phyloP scores from a whole-genome alignment of 495 filamentous ascomycete genomes.

The Annulohypoxylon maeteangense region DNA sequence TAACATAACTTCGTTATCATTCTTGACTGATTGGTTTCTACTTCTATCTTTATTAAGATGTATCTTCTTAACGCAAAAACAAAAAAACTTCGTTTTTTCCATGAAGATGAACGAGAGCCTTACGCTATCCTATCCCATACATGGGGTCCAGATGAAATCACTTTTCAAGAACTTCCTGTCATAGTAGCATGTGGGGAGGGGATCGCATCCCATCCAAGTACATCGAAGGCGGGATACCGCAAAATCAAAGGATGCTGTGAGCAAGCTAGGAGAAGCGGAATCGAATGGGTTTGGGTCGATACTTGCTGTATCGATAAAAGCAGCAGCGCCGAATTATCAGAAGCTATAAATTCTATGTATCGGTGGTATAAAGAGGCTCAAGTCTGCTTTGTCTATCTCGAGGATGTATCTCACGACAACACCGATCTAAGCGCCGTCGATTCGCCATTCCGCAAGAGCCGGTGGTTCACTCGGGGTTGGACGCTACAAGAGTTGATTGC shows the following conservation, averaged over 20 bases:
- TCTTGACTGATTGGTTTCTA: not conserved
- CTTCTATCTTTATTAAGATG: not conserved
- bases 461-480: not conserved
- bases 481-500: constrained; percentile 1
- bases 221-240: not conserved
- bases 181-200: not conserved
- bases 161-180: not conserved
- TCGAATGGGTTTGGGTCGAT: not conserved
- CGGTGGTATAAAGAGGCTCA: not conserved
- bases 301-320: not conserved
- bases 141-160: not conserved
- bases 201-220: not conserved
- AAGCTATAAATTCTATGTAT: constrained; percentile 3
- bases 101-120: not conserved
- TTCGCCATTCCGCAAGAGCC: not conserved
- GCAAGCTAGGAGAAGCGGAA: not conserved
- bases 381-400: not conserved
- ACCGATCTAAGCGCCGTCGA: not conserved
- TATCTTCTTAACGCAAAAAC: not conserved
- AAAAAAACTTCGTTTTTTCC: not conserved
- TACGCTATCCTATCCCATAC: not conserved
- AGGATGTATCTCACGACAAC: not conserved
- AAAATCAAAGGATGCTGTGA: not conserved
- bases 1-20: too few relatives aligned
- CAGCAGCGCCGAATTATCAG: not conserved